Base-by-base conservation (phyloP, 2,329 filamentous ascomycete species). In the Capronia epimyces region DNA sequence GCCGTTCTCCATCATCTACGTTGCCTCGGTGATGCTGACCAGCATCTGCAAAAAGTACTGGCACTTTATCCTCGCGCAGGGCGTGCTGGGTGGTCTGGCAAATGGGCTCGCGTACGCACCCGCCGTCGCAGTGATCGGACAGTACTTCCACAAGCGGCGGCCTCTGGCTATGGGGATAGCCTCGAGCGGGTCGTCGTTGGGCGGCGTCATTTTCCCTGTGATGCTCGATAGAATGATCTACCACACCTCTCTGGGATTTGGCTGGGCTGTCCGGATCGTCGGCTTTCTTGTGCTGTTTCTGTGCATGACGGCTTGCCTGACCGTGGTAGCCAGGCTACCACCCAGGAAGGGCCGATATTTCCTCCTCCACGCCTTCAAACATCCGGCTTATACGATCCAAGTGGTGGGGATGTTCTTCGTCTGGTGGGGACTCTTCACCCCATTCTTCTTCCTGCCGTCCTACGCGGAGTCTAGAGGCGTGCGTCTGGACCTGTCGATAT, bases 141-240 rank as follows among this genome's bases (percentile, higher is more conserved):
- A 95, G 66, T 95, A 82, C 73, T 96, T 95, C 75, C 77, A 81
- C 24, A 70, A 71, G 4, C 81, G 82, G 41, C 82, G 90, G 13
- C 89, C 85, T 3, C 75, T 88, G 50, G 89, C 89, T 1, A 93
- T 86, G 1, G 90, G 90, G 13, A 73, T 95, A 45, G 87, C 88
- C 8, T 82, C 84, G 2, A 55, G 64, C 5, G 61, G 58, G 20
- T 61, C 63, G 36, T 66, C 62, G n/a, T 65, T 68, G 37, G 64
- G 66, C 15, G 46, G 52, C 42, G 65, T 82, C 9, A 65, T 80
- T 8, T 82, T 80, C 56, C 78, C 80, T 0, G 71, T 77, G 48
- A 68, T 72, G 64, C 69, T 71, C 53, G 60, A 67, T 46, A 59
- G 69, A 49, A 47, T 73, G n/a, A 55, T 68, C 0, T 55, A 67